Conservation (phyloP, 441 rosid species). For the Erodium moschatum region DNA sequence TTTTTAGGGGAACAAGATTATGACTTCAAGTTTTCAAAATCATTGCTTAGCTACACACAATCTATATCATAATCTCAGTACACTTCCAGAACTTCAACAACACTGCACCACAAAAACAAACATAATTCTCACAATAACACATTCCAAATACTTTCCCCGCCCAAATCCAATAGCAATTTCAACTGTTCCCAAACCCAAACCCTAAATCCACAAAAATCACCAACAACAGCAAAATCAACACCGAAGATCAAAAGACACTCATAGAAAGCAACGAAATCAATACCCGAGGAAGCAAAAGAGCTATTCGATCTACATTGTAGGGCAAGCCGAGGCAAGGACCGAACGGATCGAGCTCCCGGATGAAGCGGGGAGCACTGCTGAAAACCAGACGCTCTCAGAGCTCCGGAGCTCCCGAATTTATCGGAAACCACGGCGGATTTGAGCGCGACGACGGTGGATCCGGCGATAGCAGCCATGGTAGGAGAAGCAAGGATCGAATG, state of each 20-base stretch:
- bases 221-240: background rate
- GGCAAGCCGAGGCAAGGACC: constrained; percentile 18
- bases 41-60: background rate
- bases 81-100: background rate
- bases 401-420: constrained; percentile 20
- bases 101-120: background rate
- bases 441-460: constrained; percentile 22
- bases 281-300: constrained; percentile 44
- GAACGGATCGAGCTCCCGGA: constrained; percentile 23
- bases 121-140: background rate
- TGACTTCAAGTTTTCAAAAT: background rate
- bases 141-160: background rate
- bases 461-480: constrained; percentile 53
- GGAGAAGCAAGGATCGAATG: background rate
- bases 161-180: background rate
- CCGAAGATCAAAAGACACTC: background rate
- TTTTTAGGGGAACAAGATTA: no score
- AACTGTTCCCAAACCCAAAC: background rate
- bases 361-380: constrained; percentile 36
- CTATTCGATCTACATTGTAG: constrained; percentile 31
- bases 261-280: constrained; percentile 1
- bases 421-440: constrained; percentile 21
- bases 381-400: constrained; percentile 28
- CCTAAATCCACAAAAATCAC: background rate
- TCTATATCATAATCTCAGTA: no score